Evolutionary conservation across 1,284 basidiomycete genomes (phyloP).

Genomic region (Melampsora larici-populina): DNA sequence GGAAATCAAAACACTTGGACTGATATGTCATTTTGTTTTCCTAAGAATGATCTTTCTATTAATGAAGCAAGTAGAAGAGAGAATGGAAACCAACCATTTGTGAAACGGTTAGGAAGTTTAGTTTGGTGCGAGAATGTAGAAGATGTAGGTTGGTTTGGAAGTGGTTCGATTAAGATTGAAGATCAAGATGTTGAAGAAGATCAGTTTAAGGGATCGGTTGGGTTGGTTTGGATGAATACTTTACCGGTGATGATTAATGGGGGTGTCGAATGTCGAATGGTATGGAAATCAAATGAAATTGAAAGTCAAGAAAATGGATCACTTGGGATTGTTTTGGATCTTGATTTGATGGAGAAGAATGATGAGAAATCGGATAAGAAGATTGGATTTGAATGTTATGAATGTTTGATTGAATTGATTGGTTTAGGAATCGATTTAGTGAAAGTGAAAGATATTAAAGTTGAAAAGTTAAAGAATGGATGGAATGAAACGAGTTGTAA

Average conservation of each 20-base stretch:
- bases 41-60: constrained; percentile 32
- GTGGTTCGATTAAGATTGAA: constrained; percentile 17
- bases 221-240: constrained; percentile 39
- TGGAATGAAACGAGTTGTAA: no score
- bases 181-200: background rate
- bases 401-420: no score
- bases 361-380: no score
- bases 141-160: constrained; percentile 35
- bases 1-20: constrained; percentile 1
- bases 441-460: no score
- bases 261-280: constrained; percentile 21
- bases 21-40: constrained; percentile 38
- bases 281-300: constrained; percentile 27
- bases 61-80: background rate
- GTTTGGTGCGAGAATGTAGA: constrained; percentile 30
- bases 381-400: no score
- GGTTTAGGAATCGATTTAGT: no score
- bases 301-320: background rate
- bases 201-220: background rate
- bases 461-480: no score
- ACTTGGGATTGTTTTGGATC: constrained; percentile 18
- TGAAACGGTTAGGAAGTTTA: background rate
- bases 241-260: constrained; percentile 9
- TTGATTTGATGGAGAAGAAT: background rate
- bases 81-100: background rate